A percentile compares a stretch with the other conserved stretches of the same genome.
These are phyloP conservation scores for Parachaetomium inaequale DNA, from an alignment of 495 filamentous ascomycete genomes.

Conservation along the genomic window DNA sequence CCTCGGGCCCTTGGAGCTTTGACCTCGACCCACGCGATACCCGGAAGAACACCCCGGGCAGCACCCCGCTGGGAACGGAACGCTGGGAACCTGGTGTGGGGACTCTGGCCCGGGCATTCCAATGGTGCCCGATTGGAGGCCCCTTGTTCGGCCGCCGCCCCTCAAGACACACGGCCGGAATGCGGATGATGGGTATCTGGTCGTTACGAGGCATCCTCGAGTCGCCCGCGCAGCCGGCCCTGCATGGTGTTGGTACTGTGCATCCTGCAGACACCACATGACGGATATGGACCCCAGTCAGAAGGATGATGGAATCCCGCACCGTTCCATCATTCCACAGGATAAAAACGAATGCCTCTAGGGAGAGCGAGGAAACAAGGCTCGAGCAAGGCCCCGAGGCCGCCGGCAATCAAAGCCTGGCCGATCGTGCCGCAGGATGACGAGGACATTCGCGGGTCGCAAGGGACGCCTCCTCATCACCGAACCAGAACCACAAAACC, in stretches of 20 bases:
- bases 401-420: background rate
- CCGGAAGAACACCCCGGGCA: background rate
- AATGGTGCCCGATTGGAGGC: background rate
- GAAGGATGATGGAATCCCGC: conserved; percentile 2
- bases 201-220: background rate
- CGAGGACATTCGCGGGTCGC: background rate
- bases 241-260: background rate
- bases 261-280: background rate
- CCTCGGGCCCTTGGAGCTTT: background rate
- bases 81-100: conserved; percentile 1
- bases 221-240: too few species aligned
- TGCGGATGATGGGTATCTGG: background rate
- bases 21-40: background rate
- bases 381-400: background rate
- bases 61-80: background rate
- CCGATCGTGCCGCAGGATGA: background rate
- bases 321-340: background rate
- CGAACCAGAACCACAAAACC: background rate
- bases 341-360: too few species aligned
- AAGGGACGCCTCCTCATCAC: background rate
- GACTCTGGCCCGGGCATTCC: background rate
- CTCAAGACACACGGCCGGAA: background rate
- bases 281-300: background rate
- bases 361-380: too few species aligned
- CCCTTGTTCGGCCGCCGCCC: background rate